A percentile compares a stretch with the other conserved stretches of the same genome.
phyloP scores from a whole-genome alignment of 2,329 filamentous ascomycete genomes.

The Apiospora aurea region DNA sequence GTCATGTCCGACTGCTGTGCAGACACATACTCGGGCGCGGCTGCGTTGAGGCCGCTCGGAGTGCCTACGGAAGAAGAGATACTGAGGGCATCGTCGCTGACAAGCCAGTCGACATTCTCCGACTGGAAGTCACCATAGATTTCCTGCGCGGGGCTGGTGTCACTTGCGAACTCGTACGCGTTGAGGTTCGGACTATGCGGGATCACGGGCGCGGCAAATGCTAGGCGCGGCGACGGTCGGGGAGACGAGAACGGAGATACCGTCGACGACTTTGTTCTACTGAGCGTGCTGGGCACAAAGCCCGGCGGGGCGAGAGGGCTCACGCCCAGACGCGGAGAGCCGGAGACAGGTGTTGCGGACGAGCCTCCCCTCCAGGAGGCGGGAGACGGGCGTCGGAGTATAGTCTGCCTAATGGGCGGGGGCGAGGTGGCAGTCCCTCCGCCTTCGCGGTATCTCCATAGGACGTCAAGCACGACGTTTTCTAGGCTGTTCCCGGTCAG shows the following conservation, averaged over 20 bases:
- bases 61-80: constrained; percentile 76
- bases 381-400: constrained; percentile 89
- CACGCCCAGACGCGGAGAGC: constrained; percentile 81
- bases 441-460: constrained; percentile 83
- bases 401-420: constrained; percentile 84
- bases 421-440: constrained; percentile 74
- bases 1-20: constrained; percentile 87
- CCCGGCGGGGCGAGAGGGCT: constrained; percentile 86
- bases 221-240: constrained; percentile 88
- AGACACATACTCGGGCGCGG: constrained; percentile 78
- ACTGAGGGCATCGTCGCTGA: constrained; percentile 85
- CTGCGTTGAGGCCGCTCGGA: constrained; percentile 76
- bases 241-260: constrained; percentile 94
- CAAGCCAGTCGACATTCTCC: constrained; percentile 96
- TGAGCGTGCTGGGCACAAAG: constrained; percentile 80
- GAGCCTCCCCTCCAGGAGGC: constrained; percentile 84
- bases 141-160: constrained; percentile 80
- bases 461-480: constrained; percentile 86
- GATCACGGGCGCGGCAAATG: constrained; percentile 87
- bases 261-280: constrained; percentile 77
- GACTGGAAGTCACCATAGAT: constrained; percentile 90
- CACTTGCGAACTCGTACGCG: constrained; percentile 91
- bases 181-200: constrained; percentile 94
- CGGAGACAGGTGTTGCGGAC: constrained; percentile 79
- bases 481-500: constrained; percentile 81